Percentiles rank a stretch among this genome's conserved stretches.
These are phyloP conservation scores for Ceriops zippeliana DNA, from an alignment of 345 rosid genomes.

Conservation along the genomic window DNA sequence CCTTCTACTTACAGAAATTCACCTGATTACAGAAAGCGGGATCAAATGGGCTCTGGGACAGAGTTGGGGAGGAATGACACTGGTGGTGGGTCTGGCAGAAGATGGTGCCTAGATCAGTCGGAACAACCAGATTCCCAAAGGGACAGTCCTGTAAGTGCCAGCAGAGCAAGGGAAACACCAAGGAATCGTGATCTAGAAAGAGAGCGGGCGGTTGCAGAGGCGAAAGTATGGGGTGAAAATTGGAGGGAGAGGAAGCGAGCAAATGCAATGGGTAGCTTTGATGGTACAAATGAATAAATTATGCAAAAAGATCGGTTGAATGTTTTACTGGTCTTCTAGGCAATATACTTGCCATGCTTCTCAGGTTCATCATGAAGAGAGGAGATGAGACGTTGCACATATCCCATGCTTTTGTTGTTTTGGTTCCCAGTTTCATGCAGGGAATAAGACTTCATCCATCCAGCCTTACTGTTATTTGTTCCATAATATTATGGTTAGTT, in stretches of 20 bases:
- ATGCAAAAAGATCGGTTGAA: background rate
- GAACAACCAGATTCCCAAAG: constrained; percentile 66
- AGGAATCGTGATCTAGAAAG: constrained; percentile 85
- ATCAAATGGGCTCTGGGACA: constrained; percentile 44
- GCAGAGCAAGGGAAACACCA: constrained; percentile 67
- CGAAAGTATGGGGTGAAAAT: constrained; percentile 98
- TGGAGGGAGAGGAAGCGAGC: constrained; percentile 89
- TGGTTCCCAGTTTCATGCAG: constrained; percentile 21
- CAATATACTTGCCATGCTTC: constrained; percentile 21
- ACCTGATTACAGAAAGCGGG: constrained; percentile 77
- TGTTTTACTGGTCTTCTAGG: constrained; percentile 7
- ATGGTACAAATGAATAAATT: constrained; percentile 60
- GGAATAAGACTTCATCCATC: constrained; percentile 36
- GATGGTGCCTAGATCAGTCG: constrained; percentile 57
- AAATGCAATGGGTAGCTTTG: constrained; percentile 64
- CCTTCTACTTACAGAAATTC: constrained; percentile 76
- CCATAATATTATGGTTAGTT: constrained; percentile 13
- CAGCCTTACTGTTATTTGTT: constrained; percentile 31
- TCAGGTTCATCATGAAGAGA: constrained; percentile 5
- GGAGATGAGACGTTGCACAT: constrained; percentile 20
- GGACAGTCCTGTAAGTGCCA: constrained; percentile 64
- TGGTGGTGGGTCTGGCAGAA: constrained; percentile 79
- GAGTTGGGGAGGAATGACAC: constrained; percentile 61
- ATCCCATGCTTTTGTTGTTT: constrained; percentile 22
- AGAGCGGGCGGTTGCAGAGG: constrained; percentile 95